Conservation (phyloP, 2,329 filamentous ascomycete genomes). For the Knoxdaviesia proteae region DNA sequence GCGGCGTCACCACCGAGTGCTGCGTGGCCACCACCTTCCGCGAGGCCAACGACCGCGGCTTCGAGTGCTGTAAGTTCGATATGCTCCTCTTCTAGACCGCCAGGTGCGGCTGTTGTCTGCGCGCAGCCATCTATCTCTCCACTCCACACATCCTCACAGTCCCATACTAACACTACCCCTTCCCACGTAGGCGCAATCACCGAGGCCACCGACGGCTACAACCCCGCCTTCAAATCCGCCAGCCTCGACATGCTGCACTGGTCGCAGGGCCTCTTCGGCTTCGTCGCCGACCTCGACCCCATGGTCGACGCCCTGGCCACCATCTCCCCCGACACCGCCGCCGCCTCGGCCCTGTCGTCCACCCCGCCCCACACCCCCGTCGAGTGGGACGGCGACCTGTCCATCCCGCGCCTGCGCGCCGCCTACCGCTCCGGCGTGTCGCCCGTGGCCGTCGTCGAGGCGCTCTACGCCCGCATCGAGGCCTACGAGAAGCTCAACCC, state of each 20-base stretch:
- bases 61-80: slow-evolving; percentile 28
- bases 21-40: slow-evolving; percentile 34
- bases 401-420: slow-evolving; percentile 18
- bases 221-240: not conserved
- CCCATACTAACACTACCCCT: no score
- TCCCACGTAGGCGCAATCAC: not conserved
- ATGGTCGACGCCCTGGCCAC: slow-evolving; percentile 8
- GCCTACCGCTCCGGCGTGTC: slow-evolving; percentile 20
- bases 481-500: slow-evolving; percentile 23
- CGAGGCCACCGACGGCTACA: not conserved
- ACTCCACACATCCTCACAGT: no score
- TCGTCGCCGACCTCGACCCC: slow-evolving; percentile 16
- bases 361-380: slow-evolving; percentile 10
- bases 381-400: slow-evolving; percentile 18
- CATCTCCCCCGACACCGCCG: not conserved
- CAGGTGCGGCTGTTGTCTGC: no score
- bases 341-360: slow-evolving; percentile 4
- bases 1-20: slow-evolving; percentile 35
- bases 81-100: no score
- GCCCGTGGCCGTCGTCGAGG: slow-evolving; percentile 20
- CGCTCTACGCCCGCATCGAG: slow-evolving; percentile 23
- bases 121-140: no score
- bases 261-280: slow-evolving; percentile 30
- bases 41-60: slow-evolving; percentile 38
- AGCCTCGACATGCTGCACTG: slow-evolving; percentile 25